phyloP scores from a whole-genome alignment of 2,329 filamentous ascomycete species.

The Trichoderma sp. region DNA sequence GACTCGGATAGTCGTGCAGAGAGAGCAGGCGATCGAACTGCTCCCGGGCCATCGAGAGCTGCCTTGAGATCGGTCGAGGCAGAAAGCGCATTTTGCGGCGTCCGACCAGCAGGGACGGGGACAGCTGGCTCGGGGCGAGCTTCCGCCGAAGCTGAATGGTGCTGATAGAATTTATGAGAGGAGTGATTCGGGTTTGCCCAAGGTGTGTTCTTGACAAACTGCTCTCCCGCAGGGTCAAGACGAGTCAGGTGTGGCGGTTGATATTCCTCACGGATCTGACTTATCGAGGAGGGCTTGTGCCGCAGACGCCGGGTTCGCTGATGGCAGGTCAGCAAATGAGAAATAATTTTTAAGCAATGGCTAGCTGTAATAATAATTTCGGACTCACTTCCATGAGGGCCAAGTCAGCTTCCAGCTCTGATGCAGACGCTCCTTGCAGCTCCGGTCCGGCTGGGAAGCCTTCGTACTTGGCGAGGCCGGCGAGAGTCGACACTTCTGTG shows the following conservation, averaged over 20 bases:
- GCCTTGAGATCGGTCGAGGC: conserved; percentile 27
- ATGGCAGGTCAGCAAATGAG: conserved; percentile 22
- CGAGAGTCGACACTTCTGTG: conserved; percentile 85
- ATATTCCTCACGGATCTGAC: conserved; percentile 46
- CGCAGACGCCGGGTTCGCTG: conserved; percentile 37
- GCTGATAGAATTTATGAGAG: conserved; percentile 53
- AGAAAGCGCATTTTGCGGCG: conserved; percentile 24
- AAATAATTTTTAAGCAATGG: not conserved
- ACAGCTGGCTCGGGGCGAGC: conserved; percentile 20
- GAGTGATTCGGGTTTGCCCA: conserved; percentile 90
- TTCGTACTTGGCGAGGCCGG: conserved; percentile 89
- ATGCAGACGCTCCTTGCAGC: conserved; percentile 66
- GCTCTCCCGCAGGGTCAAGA: conserved; percentile 70
- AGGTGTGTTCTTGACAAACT: conserved; percentile 83
- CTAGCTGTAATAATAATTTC: not conserved
- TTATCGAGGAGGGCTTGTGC: conserved; percentile 36
- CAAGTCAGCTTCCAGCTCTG: conserved; percentile 82
- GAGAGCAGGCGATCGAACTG: conserved; percentile 29
- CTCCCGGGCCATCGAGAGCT: conserved; percentile 24
- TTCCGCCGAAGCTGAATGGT: conserved; percentile 30
- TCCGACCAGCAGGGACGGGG: conserved; percentile 22
- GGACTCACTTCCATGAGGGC: conserved; percentile 74
- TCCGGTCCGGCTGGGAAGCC: conserved; percentile 94
- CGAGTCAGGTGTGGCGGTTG: conserved; percentile 47
- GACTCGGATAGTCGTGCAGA: conserved; percentile 37